Evolutionary conservation across 208 protist species (phyloP), one percentile per base, ranked within the genome.

Genomic region (Strigomonas culicis): DNA sequence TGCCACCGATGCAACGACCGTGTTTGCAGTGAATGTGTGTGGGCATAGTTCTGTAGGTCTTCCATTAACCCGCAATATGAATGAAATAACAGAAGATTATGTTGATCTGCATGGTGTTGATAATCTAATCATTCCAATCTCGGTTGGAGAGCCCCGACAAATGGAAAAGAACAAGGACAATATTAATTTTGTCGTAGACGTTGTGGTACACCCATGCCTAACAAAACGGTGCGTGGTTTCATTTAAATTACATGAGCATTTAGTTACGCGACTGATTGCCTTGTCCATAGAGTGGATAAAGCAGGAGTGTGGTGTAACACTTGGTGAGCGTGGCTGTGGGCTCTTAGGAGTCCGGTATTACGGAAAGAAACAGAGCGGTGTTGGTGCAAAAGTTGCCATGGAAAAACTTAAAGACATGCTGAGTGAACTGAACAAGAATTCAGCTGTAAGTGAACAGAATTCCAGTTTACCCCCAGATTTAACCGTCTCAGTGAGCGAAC

Each of bases 101-200:
- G 43, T 95, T 21, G 90, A 92, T 64, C 66, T 86, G 28, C 74
- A 83, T 49, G 90, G 90, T 15, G 30, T 95, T 1, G 90, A 95
- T 67, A 93, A 95, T 66, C 71, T 95, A 4, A 82, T 95, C 60
- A 72, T 95, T 47, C 90, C 90, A 21, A 93, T 95, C 57, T 86
- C 84, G 25, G 86, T 95, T 15, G 77, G 82, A 17, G 55, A 78
- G 27, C 75, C 84, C 25, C 17, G 32, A 49, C 65, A 72, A 34
- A 66, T 59, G 7, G 30, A 58, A 15, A 28, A 39, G 10, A 39
- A 39, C 34, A 39, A 10, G 6, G 52, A 58, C 4, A 7, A 8
- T 30, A 28, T 58, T 21, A 28, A 58, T 30, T 58, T 32, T 30
- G 72, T 62, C 27, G 68, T 93, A 17, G 83, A 96, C 65, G 90